phyloP scores from a whole-genome alignment of 2,329 filamentous ascomycete species.

The Exophiala viscosa region DNA sequence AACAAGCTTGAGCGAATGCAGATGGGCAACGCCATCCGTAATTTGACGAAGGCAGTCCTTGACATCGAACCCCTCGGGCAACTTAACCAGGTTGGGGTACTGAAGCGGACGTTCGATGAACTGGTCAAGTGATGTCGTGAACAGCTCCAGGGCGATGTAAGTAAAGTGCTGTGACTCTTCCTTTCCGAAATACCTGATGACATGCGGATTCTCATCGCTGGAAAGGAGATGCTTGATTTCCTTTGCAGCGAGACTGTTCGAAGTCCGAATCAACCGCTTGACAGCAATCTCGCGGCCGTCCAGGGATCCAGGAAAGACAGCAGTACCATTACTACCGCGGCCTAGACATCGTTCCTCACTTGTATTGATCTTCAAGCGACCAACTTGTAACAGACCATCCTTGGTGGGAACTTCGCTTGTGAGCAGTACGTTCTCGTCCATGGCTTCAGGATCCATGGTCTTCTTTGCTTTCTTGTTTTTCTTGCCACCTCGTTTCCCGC shows the following conservation, averaged over 20 bases:
- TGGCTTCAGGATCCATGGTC: conserved; percentile 30
- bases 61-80: conserved; percentile 61
- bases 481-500: conserved; percentile 31
- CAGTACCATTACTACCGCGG: conserved; percentile 90
- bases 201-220: conserved; percentile 93
- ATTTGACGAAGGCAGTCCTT: conserved; percentile 83
- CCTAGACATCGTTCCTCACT: conserved; percentile 54
- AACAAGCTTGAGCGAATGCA: conserved; percentile 89
- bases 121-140: conserved; percentile 88
- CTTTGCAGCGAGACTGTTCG: conserved; percentile 91
- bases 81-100: conserved; percentile 68
- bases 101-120: conserved; percentile 72
- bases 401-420: conserved; percentile 48
- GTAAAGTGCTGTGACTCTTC: conserved; percentile 84
- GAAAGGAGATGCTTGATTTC: conserved; percentile 87
- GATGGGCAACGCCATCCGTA: conserved; percentile 78
- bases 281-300: conserved; percentile 91
- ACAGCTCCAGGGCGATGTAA: conserved; percentile 93
- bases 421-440: conserved; percentile 23
- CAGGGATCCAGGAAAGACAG: conserved; percentile 91
- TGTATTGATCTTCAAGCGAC: conserved; percentile 58
- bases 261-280: conserved; percentile 93
- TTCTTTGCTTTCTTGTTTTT: conserved; percentile 32
- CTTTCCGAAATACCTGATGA: conserved; percentile 94
- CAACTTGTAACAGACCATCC: conserved; percentile 61